A percentile compares a stretch with the other conserved stretches of the same genome.
Conservation (phyloP, 768 basidiomycete genomes). For the Trametes gibbosa region DNA sequence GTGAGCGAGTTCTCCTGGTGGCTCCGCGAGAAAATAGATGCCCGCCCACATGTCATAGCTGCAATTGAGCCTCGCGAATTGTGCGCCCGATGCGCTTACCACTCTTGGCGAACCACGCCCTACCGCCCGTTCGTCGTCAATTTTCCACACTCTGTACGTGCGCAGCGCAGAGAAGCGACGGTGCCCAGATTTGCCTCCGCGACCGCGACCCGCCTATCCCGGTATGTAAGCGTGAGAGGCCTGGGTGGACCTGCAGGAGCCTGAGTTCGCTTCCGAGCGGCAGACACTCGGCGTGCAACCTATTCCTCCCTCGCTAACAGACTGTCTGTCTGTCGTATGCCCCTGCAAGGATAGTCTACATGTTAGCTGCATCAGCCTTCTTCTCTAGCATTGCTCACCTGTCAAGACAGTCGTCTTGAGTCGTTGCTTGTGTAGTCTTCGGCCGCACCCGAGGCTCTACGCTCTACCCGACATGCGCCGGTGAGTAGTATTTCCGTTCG, state of each 20-base stretch:
- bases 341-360: neutral
- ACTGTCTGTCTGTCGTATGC: neutral
- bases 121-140: neutral
- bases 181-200: neutral
- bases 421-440: no score
- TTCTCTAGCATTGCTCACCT: no score
- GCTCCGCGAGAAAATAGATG: neutral
- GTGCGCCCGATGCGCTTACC: no score
- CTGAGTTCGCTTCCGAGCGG: neutral
- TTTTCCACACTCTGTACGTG: neutral
- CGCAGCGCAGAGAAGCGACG: neutral
- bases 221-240: neutral
- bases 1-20: neutral
- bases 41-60: neutral
- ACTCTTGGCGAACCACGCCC: neutral
- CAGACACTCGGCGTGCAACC: neutral
- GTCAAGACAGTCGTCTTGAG: no score
- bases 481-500: no score
- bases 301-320: neutral
- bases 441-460: no score
- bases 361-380: neutral
- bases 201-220: neutral
- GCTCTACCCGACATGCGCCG: no score
- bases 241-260: neutral
- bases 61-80: neutral